Conservation (phyloP, 768 basidiomycete species). For the Suillus plorans region DNA sequence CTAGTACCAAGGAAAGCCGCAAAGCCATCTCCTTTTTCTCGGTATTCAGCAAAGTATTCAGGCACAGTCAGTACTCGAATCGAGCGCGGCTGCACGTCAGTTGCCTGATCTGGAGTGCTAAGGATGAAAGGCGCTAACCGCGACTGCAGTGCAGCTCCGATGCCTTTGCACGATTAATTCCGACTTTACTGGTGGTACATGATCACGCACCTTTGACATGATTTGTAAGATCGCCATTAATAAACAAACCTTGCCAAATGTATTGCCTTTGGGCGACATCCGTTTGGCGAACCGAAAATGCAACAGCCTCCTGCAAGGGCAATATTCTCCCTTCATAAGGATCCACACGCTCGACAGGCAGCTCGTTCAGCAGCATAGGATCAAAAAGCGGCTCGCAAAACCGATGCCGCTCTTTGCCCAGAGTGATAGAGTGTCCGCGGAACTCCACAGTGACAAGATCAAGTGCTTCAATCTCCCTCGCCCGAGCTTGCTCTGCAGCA, state of each 20-base stretch:
- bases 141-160: conserved; percentile 68
- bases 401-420: conserved; percentile 87
- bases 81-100: conserved; percentile 69
- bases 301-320: conserved; percentile 68
- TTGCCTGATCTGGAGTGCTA: conserved; percentile 58
- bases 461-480: conserved; percentile 78
- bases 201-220: conserved; percentile 63
- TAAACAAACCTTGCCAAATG: conserved; percentile 77
- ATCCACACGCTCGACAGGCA: conserved; percentile 29
- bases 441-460: conserved; percentile 81
- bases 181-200: not conserved
- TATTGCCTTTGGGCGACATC: conserved; percentile 69
- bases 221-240: conserved; percentile 75
- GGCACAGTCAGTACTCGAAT: conserved; percentile 69
- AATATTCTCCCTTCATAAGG: conserved; percentile 22
- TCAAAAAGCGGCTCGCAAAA: conserved; percentile 92
- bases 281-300: conserved; percentile 55
- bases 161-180: conserved; percentile 39
- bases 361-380: conserved; percentile 51
- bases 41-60: conserved; percentile 89
- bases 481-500: conserved; percentile 79
- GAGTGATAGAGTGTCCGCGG: conserved; percentile 63
- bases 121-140: conserved; percentile 65
- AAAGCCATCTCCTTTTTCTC: conserved; percentile 79
- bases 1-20: conserved; percentile 81